Evolutionary conservation across 2,329 filamentous ascomycete species (phyloP).

Genomic region (Aschersonia sp.): DNA sequence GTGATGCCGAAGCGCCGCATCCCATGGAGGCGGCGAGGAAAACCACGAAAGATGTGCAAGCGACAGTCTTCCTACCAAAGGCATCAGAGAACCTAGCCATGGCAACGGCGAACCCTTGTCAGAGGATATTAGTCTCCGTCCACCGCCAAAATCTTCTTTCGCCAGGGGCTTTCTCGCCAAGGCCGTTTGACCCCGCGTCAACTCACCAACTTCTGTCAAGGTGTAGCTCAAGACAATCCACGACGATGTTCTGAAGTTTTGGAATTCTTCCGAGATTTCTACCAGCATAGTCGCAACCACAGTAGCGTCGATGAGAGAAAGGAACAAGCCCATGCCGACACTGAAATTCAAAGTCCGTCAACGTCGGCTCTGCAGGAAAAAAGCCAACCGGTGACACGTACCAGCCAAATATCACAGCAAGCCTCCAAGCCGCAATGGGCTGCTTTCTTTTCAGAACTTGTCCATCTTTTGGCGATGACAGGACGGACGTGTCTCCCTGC

Average conservation of each 20-base stretch:
- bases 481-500: neutral
- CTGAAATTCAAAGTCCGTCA: slow-evolving; percentile 12
- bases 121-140: neutral
- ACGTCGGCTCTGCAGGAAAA: no score
- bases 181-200: neutral
- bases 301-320: slow-evolving; percentile 42
- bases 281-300: slow-evolving; percentile 44
- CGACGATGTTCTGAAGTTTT: slow-evolving; percentile 27
- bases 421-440: slow-evolving; percentile 7
- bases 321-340: slow-evolving; percentile 36
- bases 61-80: slow-evolving; percentile 34
- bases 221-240: slow-evolving; percentile 43
- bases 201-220: slow-evolving; percentile 37
- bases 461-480: neutral
- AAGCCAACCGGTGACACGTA: neutral
- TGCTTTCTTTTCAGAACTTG: slow-evolving; percentile 6
- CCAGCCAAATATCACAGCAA: slow-evolving; percentile 6
- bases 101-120: slow-evolving; percentile 26
- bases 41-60: slow-evolving; percentile 33
- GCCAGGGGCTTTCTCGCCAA: neutral
- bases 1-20: slow-evolving; percentile 23
- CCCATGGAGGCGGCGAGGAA: slow-evolving; percentile 42
- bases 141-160: neutral
- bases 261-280: slow-evolving; percentile 37
- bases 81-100: slow-evolving; percentile 39